These are phyloP conservation scores for Houttuynia cordata DNA, from an alignment of 164 flowering plant genomes.

Conservation along the genomic window DNA sequence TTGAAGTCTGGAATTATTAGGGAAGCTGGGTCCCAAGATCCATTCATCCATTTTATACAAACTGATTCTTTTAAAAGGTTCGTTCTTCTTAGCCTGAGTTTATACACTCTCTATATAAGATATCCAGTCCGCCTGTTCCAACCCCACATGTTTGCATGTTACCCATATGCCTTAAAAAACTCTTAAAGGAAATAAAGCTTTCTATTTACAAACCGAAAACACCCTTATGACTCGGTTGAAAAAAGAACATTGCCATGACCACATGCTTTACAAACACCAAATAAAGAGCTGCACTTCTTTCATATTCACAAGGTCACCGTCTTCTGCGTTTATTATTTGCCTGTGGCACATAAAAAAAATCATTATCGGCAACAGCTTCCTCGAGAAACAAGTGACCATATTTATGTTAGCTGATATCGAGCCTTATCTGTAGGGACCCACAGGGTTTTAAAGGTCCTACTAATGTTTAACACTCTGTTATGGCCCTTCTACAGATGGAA, in stretches of 20 bases:
- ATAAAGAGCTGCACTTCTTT: not conserved
- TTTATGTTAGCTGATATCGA: not conserved
- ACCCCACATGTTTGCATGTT: too few relatives aligned
- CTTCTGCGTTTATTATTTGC: constrained; percentile 6
- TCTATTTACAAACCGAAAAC: constrained; percentile 2
- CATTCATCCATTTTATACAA: too few relatives aligned
- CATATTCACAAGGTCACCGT: constrained; percentile 1
- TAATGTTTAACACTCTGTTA: too few relatives aligned
- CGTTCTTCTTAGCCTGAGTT: too few relatives aligned
- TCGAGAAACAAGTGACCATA: not conserved
- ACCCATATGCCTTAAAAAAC: constrained; percentile 1
- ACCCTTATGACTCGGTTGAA: not conserved
- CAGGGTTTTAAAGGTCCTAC: too few relatives aligned
- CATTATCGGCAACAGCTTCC: not conserved
- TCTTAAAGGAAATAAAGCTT: not conserved
- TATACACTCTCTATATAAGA: too few relatives aligned
- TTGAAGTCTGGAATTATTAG: too few relatives aligned
- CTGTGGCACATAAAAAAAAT: not conserved
- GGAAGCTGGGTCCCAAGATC: too few relatives aligned
- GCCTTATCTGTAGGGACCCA: not conserved
- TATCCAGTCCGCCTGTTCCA: too few relatives aligned
- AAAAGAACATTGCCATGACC: constrained; percentile 1
- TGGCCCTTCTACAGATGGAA: too few relatives aligned
- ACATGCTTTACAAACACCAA: constrained; percentile 2
- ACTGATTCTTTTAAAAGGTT: too few relatives aligned